Base-by-base conservation (phyloP, 352 stramenopile species). In the Phytopythium aichiense region DNA sequence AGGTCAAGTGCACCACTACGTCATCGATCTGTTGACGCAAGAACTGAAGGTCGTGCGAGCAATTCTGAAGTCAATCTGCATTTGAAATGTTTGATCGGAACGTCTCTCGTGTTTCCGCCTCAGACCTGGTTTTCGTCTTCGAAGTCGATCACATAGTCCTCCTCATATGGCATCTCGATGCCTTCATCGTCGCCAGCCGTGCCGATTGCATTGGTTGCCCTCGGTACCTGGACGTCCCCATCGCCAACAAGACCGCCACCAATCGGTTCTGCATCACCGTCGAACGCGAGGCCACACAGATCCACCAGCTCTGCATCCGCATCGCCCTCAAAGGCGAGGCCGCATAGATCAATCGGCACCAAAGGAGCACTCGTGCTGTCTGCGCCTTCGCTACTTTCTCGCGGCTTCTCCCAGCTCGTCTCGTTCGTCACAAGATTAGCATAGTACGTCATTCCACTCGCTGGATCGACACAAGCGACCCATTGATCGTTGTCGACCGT, bases 71-170 rank as follows among this genome's bases (percentile, higher is more conserved):
- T 30, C 25, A 30, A 30, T 30, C 25, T 30, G 25, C 25, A 30
- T 1, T 30, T 30, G 9, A 5, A 42, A 42, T 18, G 18, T 45
- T 6, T 7, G 6, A 13, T 6, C 38, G 2, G 12, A 4, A 6
- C 20, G 20, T 25, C 42, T 25, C 18, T 25, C 7, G 11, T 8
- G 7, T 1, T 38, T 5, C 7, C 11, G 12, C 7, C 7, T 60
- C 40, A 51, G 37, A 2, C 18, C 18, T n/a, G 7, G 16, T 13
- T n/a, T 16, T 20, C 31, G 22, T 65, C 71, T 31, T 76, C 61
- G 16, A 85, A 67, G 35, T 59, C 57, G 25, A 87, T 82, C 31
- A 77, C 64, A 60, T 89, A 88, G 37, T 76, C 67, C 49, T 82
- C 72, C 57, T 77, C 67, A 22, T 69, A 66, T 1, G 63, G 61